Evolutionary conservation across 2,329 filamentous ascomycete genomes (phyloP), one percentile per base, ranked within the genome.

Genomic region (Fusarium sacchari): DNA sequence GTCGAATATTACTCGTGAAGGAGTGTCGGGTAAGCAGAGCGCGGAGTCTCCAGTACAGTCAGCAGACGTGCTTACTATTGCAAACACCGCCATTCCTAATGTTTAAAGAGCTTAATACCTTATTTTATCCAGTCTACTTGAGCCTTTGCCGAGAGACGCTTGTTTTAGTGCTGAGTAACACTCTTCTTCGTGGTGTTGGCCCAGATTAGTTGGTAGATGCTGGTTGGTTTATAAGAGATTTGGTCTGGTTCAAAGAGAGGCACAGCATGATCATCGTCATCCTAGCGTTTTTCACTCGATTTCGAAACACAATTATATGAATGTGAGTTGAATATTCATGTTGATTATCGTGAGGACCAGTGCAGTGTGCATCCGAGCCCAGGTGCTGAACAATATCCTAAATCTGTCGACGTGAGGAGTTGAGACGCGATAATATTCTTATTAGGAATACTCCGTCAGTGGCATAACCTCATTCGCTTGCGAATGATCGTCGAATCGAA

Each of bases 151-250:
- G 37, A 55, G 20, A 15, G 12, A 8, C 1, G 20, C 26, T 15
- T 32, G 24, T 6, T 32, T 40, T 60, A 56, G 58, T 36, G 58
- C 58, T 60, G 58, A 60, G 49, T 26, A 42, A n/a, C 11, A 12
- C n/a, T 22, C 30, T 13, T 57, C 49, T 12, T 28, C 28, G 11
- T 57, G 49, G 42, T 61, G 24, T 42, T n/a, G 36, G 13, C 7
- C 22, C 26, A 56, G 47, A 34, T 40, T 17, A 42, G 37, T 43
- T 56, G 36, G 37, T 20, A 9, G 46, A 37, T 55, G 34, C 26
- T 43, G 36, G 37, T 43, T 34, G 47, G 37, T 18, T 55, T 55
- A n/a, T 22, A 53, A 17, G 34, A 37, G 24, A 11, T 5, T 39
- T 39, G 24, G 11, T 39, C 50, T 55, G 24, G 20, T 28, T 40